Base-by-base conservation (phyloP, 805 yeast species). In the Candida caryicola region DNA sequence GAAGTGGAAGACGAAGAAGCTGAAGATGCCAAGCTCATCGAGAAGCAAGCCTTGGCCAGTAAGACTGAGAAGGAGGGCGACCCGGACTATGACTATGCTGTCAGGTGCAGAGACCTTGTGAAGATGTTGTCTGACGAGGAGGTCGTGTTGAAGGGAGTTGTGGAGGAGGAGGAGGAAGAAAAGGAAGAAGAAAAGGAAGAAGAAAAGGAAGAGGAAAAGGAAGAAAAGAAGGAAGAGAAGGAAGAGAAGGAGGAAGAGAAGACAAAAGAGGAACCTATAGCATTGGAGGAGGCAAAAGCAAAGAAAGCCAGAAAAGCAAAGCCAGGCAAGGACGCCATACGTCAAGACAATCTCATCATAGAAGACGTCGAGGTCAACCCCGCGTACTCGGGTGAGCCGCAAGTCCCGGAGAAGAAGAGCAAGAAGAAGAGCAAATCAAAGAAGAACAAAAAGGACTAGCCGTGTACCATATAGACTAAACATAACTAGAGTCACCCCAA, bases 81-180 rank as follows among this genome's bases (percentile, higher is more conserved):
- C 2, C 60, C 63, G 3, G 69, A 62, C 27, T 55, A 50, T 23
- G 72, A 68, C 13, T 66, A 67, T 40, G 77, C 72, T 1, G 36
- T 55, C 12, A 59, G 74, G 43, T 76, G 79, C 37, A 59, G 60
- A 37, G 50, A 45, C 13, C 47, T 75, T 23, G 44, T 69, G 17
- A 46, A 53, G 29, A 49, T 52, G 0, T 47, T 74, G 44, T 56
- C 60, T 3, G 76, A 61, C 8, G 70, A 67, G 32, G 54, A 44
- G 16, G 37, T 70, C 4, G 47, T 33, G 12, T 43, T 73, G 34
- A 59, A 54, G 42, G 73, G 74, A 3, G 34, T 28, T 2, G 37
- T 30, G 8, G 43, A 38, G 12, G 44, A 31, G n/a, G 44, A 34
- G 18, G 35, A 36, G 9, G 34, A 18, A 10, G 23, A 31, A 27